Evolutionary conservation across 2,329 filamentous ascomycete genomes (phyloP), one percentile per base, ranked within the genome.

Genomic region (Hypoxylon sp.): DNA sequence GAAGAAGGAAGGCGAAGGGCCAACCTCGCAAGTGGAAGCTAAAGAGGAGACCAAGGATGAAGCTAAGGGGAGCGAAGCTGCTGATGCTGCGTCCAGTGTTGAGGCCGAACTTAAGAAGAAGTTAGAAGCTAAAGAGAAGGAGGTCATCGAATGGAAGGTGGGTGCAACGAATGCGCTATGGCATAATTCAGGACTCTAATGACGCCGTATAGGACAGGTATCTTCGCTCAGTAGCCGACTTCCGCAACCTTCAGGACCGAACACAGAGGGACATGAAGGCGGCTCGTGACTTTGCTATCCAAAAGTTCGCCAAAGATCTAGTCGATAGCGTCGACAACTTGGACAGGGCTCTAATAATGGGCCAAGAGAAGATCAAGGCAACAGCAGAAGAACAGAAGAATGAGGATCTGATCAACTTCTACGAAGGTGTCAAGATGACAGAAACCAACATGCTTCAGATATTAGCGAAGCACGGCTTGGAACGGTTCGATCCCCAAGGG

Each of bases 241-340:
- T 96, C 88, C 93, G 93, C 78, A 99, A 98, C 83, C 91, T 99
- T 54, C 95, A 98, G 84, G 93, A 97, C 77, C 93, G 96, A 77
- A 97, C 93, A 45, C 88, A 90, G 79, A 93, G 96, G 77, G 96
- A 99, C 73, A 90, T 96, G 78, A 92, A 96, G 81, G 82, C 87
- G 19, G 93, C 95, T 19, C 90, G 91, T 74, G 92, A 97, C 81
- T 99, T 97, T 75, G 96, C 95, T 75, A 96, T 99, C 76, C 93
- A 97, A 79, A 93, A 90, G 73, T 98, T 99, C 82, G 93, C 95
- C 76, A 91, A 93, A 80, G 96, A 99, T 81, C 90, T 99, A 47
- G 88, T 98, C 73, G 96, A 99, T 79, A 93, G 89, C 76, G 90
- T 99, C 76, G 96, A 99, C 83, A 99, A 98, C 86, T 90, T 99